These are phyloP conservation scores for Carex parvula DNA, from an alignment of 176 grass and related monocot species.

Conservation along the genomic window DNA sequence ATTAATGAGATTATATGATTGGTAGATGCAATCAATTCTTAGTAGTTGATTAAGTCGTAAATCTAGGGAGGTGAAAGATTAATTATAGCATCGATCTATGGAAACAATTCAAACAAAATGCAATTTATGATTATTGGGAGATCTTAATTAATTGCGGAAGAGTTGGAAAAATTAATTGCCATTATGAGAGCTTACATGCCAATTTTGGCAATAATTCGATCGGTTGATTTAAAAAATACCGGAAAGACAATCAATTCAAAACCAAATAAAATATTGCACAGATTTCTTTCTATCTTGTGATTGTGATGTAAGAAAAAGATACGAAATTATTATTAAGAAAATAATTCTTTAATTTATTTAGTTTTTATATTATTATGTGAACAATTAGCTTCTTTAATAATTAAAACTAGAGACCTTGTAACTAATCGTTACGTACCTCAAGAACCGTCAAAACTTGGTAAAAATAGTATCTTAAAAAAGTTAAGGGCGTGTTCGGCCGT, in stretches of 20 bases:
- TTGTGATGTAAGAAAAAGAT: not conserved
- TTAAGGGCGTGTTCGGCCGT: too few relatives aligned
- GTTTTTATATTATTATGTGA: not conserved
- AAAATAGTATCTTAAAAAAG: not conserved
- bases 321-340: not conserved
- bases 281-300: not conserved
- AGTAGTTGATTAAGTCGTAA: not conserved
- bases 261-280: not conserved
- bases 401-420: not conserved
- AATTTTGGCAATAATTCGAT: too few relatives aligned
- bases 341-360: not conserved
- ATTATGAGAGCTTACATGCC: not conserved
- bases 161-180: not conserved
- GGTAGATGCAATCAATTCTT: not conserved
- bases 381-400: not conserved
- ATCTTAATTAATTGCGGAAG: conserved; percentile 13
- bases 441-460: not conserved
- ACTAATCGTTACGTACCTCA: not conserved
- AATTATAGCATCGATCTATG: not conserved
- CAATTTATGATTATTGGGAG: conserved; percentile 8
- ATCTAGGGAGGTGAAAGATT: conserved; percentile 1
- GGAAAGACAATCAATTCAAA: not conserved
- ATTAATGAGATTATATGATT: not conserved
- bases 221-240: not conserved
- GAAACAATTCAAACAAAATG: conserved; percentile 20